Conservation (phyloP, 306 rosid genomes). For the Rosa lucieae region DNA sequence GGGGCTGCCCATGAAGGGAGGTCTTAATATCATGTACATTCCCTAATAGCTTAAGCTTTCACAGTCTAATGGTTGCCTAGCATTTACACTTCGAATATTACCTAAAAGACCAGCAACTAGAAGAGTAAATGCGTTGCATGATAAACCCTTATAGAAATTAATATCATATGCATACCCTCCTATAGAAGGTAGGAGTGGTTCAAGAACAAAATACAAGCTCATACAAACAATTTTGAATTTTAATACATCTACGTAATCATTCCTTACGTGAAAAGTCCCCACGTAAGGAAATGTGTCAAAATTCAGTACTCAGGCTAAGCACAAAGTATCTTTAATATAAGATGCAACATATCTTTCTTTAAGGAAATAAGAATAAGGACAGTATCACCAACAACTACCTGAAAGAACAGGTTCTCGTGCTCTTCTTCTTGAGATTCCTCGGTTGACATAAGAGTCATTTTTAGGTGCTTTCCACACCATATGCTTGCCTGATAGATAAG, state of each 20-base stretch:
- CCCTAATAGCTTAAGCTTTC: neutral
- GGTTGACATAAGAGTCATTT: constrained; percentile 78
- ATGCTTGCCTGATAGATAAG: constrained; percentile 54
- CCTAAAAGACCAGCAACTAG: constrained; percentile 1
- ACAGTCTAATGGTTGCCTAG: neutral
- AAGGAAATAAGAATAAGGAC: constrained; percentile 12
- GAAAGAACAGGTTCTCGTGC: constrained; percentile 64
- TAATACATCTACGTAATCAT: neutral
- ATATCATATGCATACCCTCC: neutral
- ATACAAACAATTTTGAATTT: neutral
- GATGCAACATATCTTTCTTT: neutral
- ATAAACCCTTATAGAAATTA: neutral
- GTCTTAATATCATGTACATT: neutral
- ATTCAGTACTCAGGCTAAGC: neutral
- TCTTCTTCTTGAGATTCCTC: constrained; percentile 87
- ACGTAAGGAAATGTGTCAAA: neutral
- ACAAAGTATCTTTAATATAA: neutral
- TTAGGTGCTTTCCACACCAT: constrained; percentile 86
- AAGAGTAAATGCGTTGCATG: neutral
- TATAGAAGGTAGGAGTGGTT: neutral
- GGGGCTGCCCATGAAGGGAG: neutral
- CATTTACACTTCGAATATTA: neutral
- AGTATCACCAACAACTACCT: constrained; percentile 48
- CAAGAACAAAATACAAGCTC: neutral
- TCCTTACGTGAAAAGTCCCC: neutral